Percentiles rank a stretch among this genome's conserved stretches.
These are phyloP conservation scores for Magnaporthiopsis poae DNA, from an alignment of 2,329 filamentous ascomycete species.

Conservation along the genomic window DNA sequence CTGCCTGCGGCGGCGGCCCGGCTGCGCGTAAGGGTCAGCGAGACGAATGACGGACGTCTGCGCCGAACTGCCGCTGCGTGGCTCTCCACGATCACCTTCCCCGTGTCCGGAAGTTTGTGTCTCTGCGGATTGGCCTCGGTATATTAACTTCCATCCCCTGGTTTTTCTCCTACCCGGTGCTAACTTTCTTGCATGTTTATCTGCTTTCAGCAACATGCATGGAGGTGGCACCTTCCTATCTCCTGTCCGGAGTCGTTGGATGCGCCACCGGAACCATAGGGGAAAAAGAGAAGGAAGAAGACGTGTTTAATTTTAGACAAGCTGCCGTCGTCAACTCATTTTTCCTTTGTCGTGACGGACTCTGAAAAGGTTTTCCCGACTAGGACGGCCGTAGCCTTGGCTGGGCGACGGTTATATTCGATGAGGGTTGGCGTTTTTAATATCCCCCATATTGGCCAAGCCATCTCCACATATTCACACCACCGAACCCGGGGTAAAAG, in stretches of 20 bases:
- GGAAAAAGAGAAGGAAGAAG: background rate
- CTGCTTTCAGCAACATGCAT: background rate
- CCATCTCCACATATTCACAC: background rate
- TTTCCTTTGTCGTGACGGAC: background rate
- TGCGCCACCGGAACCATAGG: too few species aligned
- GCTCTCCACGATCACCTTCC: background rate
- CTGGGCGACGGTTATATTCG: background rate
- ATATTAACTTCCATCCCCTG: background rate
- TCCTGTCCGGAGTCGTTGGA: background rate
- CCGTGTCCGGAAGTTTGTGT: background rate
- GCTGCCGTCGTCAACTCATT: background rate
- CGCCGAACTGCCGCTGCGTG: background rate
- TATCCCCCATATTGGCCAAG: slow-evolving; percentile 8
- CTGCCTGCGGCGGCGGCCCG: background rate
- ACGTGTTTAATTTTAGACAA: background rate
- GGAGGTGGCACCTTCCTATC: background rate
- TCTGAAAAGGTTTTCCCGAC: background rate
- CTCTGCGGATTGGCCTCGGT: background rate
- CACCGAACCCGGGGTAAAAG: background rate
- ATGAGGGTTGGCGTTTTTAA: background rate
- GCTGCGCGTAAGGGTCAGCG: background rate
- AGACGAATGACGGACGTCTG: too few species aligned
- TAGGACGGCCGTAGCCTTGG: background rate
- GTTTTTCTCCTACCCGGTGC: background rate
- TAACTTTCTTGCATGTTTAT: background rate